Conservation (phyloP, 352 stramenopile species). For the Phytophthora sansomeana region DNA sequence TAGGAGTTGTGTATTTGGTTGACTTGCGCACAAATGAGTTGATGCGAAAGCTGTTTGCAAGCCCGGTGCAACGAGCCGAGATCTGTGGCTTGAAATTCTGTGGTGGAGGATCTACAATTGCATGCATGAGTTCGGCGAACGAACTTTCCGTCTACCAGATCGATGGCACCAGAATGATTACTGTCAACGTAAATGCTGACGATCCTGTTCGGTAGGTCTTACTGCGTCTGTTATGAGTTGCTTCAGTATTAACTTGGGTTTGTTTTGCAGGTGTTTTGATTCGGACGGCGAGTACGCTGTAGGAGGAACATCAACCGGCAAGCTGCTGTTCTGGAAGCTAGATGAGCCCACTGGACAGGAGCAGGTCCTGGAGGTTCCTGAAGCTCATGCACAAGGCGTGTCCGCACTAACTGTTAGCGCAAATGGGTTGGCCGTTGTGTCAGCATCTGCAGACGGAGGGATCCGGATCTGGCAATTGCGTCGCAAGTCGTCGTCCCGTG, state of each 20-base stretch:
- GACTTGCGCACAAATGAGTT: slow-evolving; percentile 74
- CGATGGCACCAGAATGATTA: slow-evolving; percentile 65
- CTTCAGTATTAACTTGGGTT: neutral
- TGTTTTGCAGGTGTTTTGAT: slow-evolving; percentile 66
- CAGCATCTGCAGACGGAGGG: slow-evolving; percentile 65
- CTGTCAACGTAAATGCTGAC: slow-evolving; percentile 67
- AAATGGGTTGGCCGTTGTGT: slow-evolving; percentile 67
- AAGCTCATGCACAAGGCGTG: slow-evolving; percentile 70
- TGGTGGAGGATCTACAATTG: slow-evolving; percentile 54
- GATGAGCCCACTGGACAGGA: slow-evolving; percentile 70
- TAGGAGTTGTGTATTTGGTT: slow-evolving; percentile 74
- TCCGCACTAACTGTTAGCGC: slow-evolving; percentile 68
- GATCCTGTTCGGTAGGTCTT: slow-evolving; percentile 63
- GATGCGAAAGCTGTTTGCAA: slow-evolving; percentile 66
- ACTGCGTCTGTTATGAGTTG: neutral
- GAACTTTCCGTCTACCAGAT: slow-evolving; percentile 75
- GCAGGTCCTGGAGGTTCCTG: slow-evolving; percentile 80
- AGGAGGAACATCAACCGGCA: slow-evolving; percentile 75
- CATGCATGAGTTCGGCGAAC: slow-evolving; percentile 74
- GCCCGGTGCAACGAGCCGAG: slow-evolving; percentile 60
- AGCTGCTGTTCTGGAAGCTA: slow-evolving; percentile 86
- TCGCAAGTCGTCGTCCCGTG: slow-evolving; percentile 57
- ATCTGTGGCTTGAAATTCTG: slow-evolving; percentile 76
- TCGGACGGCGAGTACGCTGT: slow-evolving; percentile 84
- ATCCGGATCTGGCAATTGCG: slow-evolving; percentile 85